A percentile compares a stretch with the other conserved stretches of the same genome.
phyloP scores from a whole-genome alignment of 139 green algal species.

The Tetraselmis chui region DNA sequence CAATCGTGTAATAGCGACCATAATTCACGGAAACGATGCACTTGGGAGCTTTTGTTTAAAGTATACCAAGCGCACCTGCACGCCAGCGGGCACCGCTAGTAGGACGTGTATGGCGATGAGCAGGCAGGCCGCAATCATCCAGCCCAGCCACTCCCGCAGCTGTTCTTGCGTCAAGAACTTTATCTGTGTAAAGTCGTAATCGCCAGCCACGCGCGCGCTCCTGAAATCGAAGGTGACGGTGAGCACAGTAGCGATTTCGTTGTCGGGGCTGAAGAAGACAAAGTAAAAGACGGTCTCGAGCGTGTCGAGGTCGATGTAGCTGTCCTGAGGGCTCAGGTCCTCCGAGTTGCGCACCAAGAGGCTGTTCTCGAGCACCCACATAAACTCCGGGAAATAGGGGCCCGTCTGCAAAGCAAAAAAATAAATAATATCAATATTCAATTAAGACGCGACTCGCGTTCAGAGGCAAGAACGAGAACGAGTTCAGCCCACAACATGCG shows the following conservation, averaged over 20 bases:
- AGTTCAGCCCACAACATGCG: too few species aligned
- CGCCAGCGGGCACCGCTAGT: not conserved
- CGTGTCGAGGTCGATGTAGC: not conserved
- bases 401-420: too few species aligned
- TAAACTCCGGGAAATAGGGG: not conserved
- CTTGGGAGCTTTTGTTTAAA: too few species aligned
- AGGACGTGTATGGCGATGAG: not conserved
- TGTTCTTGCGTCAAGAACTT: not conserved
- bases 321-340: not conserved
- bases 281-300: not conserved
- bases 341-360: not conserved
- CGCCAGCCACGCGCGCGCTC: not conserved
- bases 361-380: not conserved
- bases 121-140: not conserved
- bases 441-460: too few species aligned
- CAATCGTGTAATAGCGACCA: too few species aligned
- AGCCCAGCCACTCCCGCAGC: not conserved
- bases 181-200: not conserved
- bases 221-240: not conserved
- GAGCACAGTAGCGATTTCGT: not conserved
- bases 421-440: too few species aligned
- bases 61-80: not conserved
- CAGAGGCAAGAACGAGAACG: too few species aligned
- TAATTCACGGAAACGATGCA: too few species aligned
- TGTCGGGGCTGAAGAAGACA: not conserved